Conservation (phyloP, 345 rosid genomes). For the Clarkia xantiana region DNA sequence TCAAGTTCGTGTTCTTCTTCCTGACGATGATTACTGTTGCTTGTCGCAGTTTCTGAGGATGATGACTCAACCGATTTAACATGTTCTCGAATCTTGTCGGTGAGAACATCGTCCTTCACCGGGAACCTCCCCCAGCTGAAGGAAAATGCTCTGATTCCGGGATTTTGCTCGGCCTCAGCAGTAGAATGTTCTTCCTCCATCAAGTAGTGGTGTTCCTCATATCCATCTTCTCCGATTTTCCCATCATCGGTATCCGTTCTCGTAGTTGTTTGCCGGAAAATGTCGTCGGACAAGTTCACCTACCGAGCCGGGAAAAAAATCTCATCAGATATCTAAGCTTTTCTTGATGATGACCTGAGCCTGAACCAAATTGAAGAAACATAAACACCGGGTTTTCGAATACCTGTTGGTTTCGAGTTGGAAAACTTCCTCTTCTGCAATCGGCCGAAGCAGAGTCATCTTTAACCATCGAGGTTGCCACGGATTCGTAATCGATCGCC, state of each 20-base stretch:
- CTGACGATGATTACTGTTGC: conserved; percentile 18
- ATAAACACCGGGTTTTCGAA: neutral
- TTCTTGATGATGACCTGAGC: too few relatives aligned
- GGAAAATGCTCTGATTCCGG: neutral
- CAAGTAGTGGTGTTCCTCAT: conserved; percentile 13
- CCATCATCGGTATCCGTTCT: neutral
- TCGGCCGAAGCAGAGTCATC: conserved; percentile 42
- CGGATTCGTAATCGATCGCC: conserved; percentile 39
- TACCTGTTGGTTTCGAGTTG: conserved; percentile 36
- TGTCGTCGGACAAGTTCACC: neutral
- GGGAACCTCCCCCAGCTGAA: conserved; percentile 7
- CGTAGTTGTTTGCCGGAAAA: neutral
- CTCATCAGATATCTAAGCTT: too few relatives aligned
- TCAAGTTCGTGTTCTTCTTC: conserved; percentile 19
- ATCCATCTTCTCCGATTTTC: conserved; percentile 4
- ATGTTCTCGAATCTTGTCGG: conserved; percentile 35
- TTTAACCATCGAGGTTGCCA: conserved; percentile 36
- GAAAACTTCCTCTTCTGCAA: conserved; percentile 26
- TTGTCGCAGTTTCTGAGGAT: conserved; percentile 23
- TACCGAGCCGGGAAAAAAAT: neutral
- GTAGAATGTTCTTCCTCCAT: conserved; percentile 8
- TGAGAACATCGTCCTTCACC: conserved; percentile 20
- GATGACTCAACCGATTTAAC: conserved; percentile 56
- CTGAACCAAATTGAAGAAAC: neutral
- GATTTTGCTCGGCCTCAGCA: conserved; percentile 7